Percentiles rank a stretch among this genome's conserved stretches.
Evolutionary conservation across 164 flowering plant species (phyloP).

Genomic region (Vitis labrusca): DNA sequence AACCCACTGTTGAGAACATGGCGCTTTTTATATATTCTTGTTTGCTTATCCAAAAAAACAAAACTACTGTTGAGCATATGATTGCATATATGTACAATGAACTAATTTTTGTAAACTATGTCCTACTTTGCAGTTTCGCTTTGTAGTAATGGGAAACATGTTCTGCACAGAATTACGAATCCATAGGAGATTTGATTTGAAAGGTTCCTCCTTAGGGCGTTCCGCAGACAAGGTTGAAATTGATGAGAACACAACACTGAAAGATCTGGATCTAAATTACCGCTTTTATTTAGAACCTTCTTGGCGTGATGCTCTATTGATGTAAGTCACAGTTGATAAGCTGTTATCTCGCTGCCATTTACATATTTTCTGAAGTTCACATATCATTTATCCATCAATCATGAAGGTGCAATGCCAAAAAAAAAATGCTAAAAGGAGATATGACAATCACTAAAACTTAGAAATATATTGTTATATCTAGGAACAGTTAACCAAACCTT

Average conservation of each 20-base stretch:
- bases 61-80: too few relatives aligned
- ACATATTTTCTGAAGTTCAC: background rate
- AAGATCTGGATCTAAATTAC: slow-evolving; percentile 93
- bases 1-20: background rate
- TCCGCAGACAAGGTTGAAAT: slow-evolving; percentile 93
- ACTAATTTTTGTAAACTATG: background rate
- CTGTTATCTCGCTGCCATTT: background rate
- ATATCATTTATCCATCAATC: background rate
- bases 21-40: too few relatives aligned
- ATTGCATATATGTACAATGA: background rate
- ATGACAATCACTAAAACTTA: too few relatives aligned
- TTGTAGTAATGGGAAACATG: slow-evolving; percentile 99
- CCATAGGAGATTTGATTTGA: slow-evolving; percentile 94
- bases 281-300: slow-evolving; percentile 92
- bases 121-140: slow-evolving; percentile 74
- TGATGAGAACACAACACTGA: slow-evolving; percentile 92
- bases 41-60: too few relatives aligned
- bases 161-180: slow-evolving; percentile 95
- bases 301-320: slow-evolving; percentile 77
- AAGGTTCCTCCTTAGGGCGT: slow-evolving; percentile 96
- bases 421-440: too few relatives aligned
- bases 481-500: too few relatives aligned
- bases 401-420: too few relatives aligned
- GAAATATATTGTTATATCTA: too few relatives aligned
- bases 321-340: slow-evolving; percentile 43